These are phyloP conservation scores for Magnaporthiopsis incrustans DNA, from an alignment of 2,329 filamentous ascomycete species.

Conservation along the genomic window DNA sequence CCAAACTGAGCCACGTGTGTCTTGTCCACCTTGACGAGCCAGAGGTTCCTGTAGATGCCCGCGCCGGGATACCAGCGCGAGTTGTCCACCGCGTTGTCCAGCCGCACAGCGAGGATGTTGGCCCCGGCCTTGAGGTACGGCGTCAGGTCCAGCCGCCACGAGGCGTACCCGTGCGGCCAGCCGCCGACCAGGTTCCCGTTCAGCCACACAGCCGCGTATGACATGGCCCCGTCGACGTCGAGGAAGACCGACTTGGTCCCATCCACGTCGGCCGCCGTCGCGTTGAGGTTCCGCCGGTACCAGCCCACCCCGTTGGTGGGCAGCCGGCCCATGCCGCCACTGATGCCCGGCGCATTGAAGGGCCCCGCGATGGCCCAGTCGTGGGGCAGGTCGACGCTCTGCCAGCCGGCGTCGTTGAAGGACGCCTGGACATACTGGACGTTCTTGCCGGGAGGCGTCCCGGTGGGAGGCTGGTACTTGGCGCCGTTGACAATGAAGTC, in stretches of 20 bases:
- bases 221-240: slow-evolving; percentile 42
- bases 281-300: slow-evolving; percentile 35
- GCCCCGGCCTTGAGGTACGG: slow-evolving; percentile 26
- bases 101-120: slow-evolving; percentile 39
- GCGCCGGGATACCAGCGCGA: slow-evolving; percentile 48
- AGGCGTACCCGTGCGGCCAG: slow-evolving; percentile 43
- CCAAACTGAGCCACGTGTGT: slow-evolving; percentile 42
- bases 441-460: slow-evolving; percentile 5
- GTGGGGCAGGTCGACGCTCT: slow-evolving; percentile 30
- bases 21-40: slow-evolving; percentile 39
- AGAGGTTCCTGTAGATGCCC: slow-evolving; percentile 46
- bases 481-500: slow-evolving; percentile 9
- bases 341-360: slow-evolving; percentile 29
- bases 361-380: slow-evolving; percentile 41
- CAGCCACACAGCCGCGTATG: slow-evolving; percentile 40
- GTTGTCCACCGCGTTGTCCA: slow-evolving; percentile 38
- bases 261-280: slow-evolving; percentile 20
- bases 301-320: slow-evolving; percentile 43
- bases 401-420: slow-evolving; percentile 29
- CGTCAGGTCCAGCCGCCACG: slow-evolving; percentile 42
- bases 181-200: slow-evolving; percentile 41
- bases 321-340: slow-evolving; percentile 32
- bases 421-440: neutral
- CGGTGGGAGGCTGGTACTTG: slow-evolving; percentile 7
- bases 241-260: slow-evolving; percentile 31